Evolutionary conservation across 73 alveolate species (phyloP).

Genomic region (Uronychia binucleata): DNA sequence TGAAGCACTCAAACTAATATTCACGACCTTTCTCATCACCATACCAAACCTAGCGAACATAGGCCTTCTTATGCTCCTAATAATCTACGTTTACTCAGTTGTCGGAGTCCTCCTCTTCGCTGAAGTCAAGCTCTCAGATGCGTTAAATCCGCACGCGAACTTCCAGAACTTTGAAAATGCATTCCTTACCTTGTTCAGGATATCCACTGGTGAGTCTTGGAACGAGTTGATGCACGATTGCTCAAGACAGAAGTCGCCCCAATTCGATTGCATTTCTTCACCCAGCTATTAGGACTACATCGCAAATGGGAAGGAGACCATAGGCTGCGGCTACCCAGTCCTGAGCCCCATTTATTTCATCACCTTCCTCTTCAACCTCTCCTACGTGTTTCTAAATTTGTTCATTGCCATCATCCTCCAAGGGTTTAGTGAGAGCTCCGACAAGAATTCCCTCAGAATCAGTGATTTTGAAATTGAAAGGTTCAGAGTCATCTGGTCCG

Average conservation of each 20-base stretch:
- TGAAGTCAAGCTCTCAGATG: constrained; percentile 53
- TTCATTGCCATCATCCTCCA: constrained; percentile 70
- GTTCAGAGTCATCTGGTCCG: constrained; percentile 36
- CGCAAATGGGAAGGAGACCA: background rate
- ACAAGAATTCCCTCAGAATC: constrained; percentile 5
- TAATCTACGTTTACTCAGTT: constrained; percentile 86
- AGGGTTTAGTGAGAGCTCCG: constrained; percentile 21
- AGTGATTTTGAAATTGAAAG: constrained; percentile 4
- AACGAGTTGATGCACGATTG: constrained; percentile 66
- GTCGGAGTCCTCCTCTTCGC: constrained; percentile 89
- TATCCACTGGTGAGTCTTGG: constrained; percentile 92
- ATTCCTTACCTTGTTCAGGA: constrained; percentile 69
- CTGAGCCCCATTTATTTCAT: constrained; percentile 28
- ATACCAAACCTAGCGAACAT: constrained; percentile 91
- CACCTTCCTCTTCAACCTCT: constrained; percentile 38
- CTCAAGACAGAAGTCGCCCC: background rate
- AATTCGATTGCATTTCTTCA: constrained; percentile 15
- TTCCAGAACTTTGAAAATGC: constrained; percentile 79
- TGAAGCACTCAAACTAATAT: constrained; percentile 20
- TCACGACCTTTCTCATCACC: constrained; percentile 40
- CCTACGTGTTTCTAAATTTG: constrained; percentile 62
- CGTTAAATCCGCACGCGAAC: constrained; percentile 71
- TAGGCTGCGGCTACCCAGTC: constrained; percentile 16
- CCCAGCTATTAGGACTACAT: constrained; percentile 26
- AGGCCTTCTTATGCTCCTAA: constrained; percentile 76